Evolutionary conservation across 2,329 filamentous ascomycete genomes (phyloP).

Genomic region (Teratosphaeria epicoccoides): DNA sequence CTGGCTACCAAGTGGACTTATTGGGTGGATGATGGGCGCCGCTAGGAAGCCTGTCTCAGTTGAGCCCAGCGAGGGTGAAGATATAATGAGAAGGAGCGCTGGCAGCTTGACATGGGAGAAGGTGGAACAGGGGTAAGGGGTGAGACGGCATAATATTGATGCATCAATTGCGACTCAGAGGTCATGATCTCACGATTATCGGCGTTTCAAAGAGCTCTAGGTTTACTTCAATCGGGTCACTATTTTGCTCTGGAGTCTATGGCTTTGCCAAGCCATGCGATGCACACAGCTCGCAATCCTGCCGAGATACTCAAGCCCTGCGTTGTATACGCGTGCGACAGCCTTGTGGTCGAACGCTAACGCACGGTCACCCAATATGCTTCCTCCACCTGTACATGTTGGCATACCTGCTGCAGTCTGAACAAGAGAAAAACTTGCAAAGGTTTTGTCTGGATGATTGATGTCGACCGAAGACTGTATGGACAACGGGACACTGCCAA

Average conservation of each 20-base stretch:
- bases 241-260: too few species aligned
- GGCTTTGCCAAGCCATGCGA: too few species aligned
- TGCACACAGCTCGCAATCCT: too few species aligned
- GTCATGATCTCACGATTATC: background rate
- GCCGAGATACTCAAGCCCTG: too few species aligned
- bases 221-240: too few species aligned
- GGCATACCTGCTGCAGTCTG: background rate
- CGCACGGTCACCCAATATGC: too few species aligned
- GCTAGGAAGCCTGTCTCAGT: conserved; percentile 9
- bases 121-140: conserved; percentile 25
- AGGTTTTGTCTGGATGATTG: too few species aligned
- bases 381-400: background rate
- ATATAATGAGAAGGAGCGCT: conserved; percentile 25
- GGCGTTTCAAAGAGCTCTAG: too few species aligned
- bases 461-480: too few species aligned
- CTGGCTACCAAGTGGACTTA: conserved; percentile 64
- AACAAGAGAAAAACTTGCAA: background rate
- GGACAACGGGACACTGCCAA: background rate
- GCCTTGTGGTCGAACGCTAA: too few species aligned
- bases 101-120: conserved; percentile 39
- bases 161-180: background rate
- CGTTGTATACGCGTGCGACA: too few species aligned
- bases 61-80: conserved; percentile 22
- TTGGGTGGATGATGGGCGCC: conserved; percentile 89
- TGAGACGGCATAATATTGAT: background rate